Conservation (phyloP, 257 asterid genomes). For the Forsythia viridissima region DNA sequence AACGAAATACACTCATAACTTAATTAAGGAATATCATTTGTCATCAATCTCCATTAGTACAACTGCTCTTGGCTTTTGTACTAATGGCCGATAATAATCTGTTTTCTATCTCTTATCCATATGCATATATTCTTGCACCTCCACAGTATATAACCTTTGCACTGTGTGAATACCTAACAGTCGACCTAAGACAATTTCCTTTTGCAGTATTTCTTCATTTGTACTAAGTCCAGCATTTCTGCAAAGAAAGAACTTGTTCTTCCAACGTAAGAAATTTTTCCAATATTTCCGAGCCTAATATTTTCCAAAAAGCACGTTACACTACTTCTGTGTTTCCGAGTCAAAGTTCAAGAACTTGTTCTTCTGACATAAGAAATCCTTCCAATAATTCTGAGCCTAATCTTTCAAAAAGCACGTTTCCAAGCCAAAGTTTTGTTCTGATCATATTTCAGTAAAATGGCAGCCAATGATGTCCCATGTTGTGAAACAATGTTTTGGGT, state of each 20-base stretch:
- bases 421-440: background rate
- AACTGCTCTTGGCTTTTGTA: slow-evolving; percentile 42
- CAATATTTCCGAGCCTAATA: background rate
- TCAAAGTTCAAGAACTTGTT: background rate
- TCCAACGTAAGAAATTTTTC: background rate
- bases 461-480: slow-evolving; percentile 93
- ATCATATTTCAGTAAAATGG: slow-evolving; percentile 40
- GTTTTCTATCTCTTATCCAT: slow-evolving; percentile 12
- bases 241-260: background rate
- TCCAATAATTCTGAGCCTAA: background rate
- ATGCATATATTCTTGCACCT: slow-evolving; percentile 9
- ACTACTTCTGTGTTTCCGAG: background rate
- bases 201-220: slow-evolving; percentile 1
- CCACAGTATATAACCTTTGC: background rate
- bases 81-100: slow-evolving; percentile 17
- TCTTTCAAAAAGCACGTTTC: background rate
- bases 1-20: background rate
- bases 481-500: slow-evolving; percentile 91
- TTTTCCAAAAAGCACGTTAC: background rate
- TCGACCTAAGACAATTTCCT: background rate
- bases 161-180: slow-evolving; percentile 9
- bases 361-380: background rate
- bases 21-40: background rate
- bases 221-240: background rate
- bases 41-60: slow-evolving; percentile 24